Evolutionary conservation across 208 protist species (phyloP).

Genomic region (Entamoeba moshkovskii): DNA sequence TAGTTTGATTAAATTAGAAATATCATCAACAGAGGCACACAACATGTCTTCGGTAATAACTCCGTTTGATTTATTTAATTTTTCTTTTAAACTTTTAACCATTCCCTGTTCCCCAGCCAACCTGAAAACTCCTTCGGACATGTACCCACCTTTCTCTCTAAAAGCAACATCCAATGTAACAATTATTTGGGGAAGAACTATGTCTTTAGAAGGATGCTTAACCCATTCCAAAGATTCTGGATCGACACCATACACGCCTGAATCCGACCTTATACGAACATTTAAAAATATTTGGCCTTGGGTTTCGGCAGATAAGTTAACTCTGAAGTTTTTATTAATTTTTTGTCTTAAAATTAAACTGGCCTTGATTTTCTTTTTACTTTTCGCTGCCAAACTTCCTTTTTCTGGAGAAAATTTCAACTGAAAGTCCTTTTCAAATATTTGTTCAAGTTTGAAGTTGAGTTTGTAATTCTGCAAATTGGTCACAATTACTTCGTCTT

Average conservation of each 20-base stretch:
- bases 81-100: neutral
- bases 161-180: neutral
- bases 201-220: neutral
- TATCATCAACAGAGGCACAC: neutral
- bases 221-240: neutral
- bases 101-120: neutral
- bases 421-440: neutral
- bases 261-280: neutral
- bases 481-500: neutral
- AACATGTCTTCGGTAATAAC: neutral
- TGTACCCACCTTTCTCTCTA: neutral
- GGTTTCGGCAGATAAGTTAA: neutral
- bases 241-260: neutral
- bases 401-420: neutral
- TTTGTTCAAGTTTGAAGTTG: neutral
- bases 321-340: neutral
- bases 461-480: neutral
- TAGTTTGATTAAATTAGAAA: neutral
- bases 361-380: neutral
- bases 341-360: neutral
- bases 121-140: neutral
- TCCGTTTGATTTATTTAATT: neutral
- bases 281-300: neutral
- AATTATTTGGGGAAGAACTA: neutral
- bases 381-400: neutral